Evolutionary conservation across 2,329 filamentous ascomycete species (phyloP), one percentile per base, ranked within the genome.

Genomic region (Exophiala calicioides): DNA sequence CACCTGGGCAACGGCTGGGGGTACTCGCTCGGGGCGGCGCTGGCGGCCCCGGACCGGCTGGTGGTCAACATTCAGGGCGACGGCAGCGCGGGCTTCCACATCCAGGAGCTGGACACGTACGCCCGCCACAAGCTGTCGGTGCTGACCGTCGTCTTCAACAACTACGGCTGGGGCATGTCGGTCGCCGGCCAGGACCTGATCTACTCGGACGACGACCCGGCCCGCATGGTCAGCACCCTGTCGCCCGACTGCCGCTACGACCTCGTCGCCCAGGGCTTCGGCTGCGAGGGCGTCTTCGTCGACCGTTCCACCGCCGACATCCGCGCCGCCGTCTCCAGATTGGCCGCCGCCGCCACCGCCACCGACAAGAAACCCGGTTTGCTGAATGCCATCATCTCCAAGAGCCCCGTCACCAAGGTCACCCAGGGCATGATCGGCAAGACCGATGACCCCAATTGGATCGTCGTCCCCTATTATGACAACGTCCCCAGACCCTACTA

Each of bases 381-480:
- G 42, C 59, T 74, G 37, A 69, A 73, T 53, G 44, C 73, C 48
- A 65, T 73, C 37, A 69, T 74, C 4, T 65, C 63, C 32, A 56
- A 58, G 8, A 62, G 66, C 33, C 68, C 67, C 1, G 59, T 63
- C 16, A 52, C 52, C 4, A 23, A 30, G 32, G 45, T 35, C 31
- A 55, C 52, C 5, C 42, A 49, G 42, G 40, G 32, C 12, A 74
- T 74, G 71, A 68, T 74, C n/a, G 67, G 68, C 2, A 59, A 62
- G 50, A 71, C 68, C 3, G 61, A 67, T 9, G 68, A 72, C 57
- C 61, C 62, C 34, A 61, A 72, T 52, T 64, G 68, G 24, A 71
- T 75, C 48, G 71, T 74, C 19, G 70, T 75, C 42, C 72, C 72
- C 3, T 75, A 75, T 52, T 74, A 75, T 55, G 70, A 74, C 43